A percentile compares a stretch with the other conserved stretches of the same genome.
phyloP scores from a whole-genome alignment of 352 stramenopile species.

The Phytopythium kandeliae region DNA sequence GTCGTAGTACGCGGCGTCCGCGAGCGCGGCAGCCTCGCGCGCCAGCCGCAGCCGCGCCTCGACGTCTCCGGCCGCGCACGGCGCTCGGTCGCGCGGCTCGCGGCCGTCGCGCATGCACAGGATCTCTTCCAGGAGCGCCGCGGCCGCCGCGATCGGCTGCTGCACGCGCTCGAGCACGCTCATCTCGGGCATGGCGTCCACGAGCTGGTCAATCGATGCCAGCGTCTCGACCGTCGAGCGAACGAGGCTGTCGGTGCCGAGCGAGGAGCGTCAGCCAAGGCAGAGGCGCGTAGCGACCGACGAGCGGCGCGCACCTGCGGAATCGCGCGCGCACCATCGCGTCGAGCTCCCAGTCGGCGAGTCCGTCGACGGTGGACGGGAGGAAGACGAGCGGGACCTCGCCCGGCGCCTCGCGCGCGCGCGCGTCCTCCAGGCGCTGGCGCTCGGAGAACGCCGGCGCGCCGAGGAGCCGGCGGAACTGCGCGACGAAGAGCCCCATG shows the following conservation, averaged over 20 bases:
- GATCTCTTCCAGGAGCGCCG: constrained; percentile 48
- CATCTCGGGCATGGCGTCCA: constrained; percentile 65
- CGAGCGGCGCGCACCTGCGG: constrained; percentile 22
- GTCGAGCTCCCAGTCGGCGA: constrained; percentile 76
- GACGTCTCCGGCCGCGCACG: neutral
- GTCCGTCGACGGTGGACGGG: constrained; percentile 35
- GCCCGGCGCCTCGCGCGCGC: constrained; percentile 6
- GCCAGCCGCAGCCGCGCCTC: constrained; percentile 13
- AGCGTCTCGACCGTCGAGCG: constrained; percentile 56
- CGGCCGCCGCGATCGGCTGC: constrained; percentile 38
- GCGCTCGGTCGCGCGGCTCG: neutral
- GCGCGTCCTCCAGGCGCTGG: constrained; percentile 17
- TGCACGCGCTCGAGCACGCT: constrained; percentile 64
- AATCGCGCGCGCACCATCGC: constrained; percentile 40
- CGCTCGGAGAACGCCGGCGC: constrained; percentile 46
- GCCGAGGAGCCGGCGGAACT: constrained; percentile 58
- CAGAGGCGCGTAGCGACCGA: too few relatives aligned
- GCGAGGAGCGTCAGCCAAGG: neutral
- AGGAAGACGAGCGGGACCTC: constrained; percentile 30
- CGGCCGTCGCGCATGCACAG: constrained; percentile 15
- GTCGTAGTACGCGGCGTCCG: constrained; percentile 57
- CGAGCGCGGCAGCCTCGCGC: constrained; percentile 39
- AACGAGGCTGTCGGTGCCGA: constrained; percentile 34
- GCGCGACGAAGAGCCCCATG: constrained; percentile 64
- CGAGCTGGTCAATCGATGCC: constrained; percentile 65